A percentile compares a stretch with the other conserved stretches of the same genome.
phyloP scores from a whole-genome alignment of 23 red algal species.

The Gracilaria caudata region DNA sequence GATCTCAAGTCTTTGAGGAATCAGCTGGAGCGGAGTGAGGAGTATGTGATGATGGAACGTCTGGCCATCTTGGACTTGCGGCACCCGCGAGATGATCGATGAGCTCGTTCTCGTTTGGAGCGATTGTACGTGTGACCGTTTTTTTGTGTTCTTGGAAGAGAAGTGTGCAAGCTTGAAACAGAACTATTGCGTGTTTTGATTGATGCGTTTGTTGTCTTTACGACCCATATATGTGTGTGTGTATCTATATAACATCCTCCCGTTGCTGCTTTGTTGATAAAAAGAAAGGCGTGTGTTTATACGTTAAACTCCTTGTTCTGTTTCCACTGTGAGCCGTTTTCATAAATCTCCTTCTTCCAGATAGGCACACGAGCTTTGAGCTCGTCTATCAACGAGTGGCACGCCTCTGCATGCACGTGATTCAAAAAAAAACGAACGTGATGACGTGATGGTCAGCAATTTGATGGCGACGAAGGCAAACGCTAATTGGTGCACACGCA shows the following conservation, averaged over 20 bases:
- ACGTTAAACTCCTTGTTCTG: slow-evolving; percentile 45
- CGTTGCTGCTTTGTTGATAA: slow-evolving; percentile 12
- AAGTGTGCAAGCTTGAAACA: not conserved
- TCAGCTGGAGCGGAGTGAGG: slow-evolving; percentile 49
- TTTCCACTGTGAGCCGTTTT: slow-evolving; percentile 77
- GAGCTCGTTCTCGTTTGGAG: not conserved
- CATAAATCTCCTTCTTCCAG: slow-evolving; percentile 91
- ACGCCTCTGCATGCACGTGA: slow-evolving; percentile 72
- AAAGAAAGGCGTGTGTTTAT: not conserved
- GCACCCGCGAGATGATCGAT: slow-evolving; percentile 50
- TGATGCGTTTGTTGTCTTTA: slow-evolving; percentile 12
- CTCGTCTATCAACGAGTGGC: slow-evolving; percentile 88
- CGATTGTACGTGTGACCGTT: not conserved
- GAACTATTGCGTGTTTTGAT: not conserved
- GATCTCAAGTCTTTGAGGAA: slow-evolving; percentile 31
- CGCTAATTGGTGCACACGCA: not conserved
- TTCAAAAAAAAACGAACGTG: not conserved
- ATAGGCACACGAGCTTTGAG: slow-evolving; percentile 93
- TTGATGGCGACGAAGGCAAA: not conserved
- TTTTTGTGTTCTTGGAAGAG: not conserved
- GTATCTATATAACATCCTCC: not conserved
- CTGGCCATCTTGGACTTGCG: slow-evolving; percentile 44
- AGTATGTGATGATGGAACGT: slow-evolving; percentile 65
- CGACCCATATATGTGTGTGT: not conserved
- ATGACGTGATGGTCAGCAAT: too few species aligned